Evolutionary conservation across 176 grass and related monocot genomes (phyloP), one percentile per base, ranked within the genome.

Genomic region (Cocos nucifera): DNA sequence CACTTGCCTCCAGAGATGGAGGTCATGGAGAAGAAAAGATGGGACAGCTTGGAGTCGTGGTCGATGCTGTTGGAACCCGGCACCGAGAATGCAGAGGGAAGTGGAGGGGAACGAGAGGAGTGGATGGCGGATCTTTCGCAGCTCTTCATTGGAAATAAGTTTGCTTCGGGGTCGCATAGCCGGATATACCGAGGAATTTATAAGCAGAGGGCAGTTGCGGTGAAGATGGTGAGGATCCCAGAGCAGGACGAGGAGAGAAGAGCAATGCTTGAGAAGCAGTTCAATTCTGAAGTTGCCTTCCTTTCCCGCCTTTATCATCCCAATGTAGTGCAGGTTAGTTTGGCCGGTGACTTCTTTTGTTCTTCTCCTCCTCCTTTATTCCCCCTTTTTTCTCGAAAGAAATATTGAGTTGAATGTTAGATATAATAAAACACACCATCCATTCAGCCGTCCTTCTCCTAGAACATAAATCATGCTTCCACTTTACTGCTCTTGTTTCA

Each of bases 31-130:
- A 98, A 89, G 84, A 98, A 78, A 66, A 73, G 94, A 35, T 98
- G 94, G 94, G 88, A 98, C 72, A 98, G 94, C 74, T 73, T 98
- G 74, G 93, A 98, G 23, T 98, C 94, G 59, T 98, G 93, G 93
- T 97, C 93, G 51, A 97, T 97, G 81, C 69, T 97, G 18, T 67
- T 97, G 54, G 93, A 97, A 15, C 63, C 73, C 20, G 88, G 58
- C 0, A 51, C 65, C 0, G 80, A 77, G 51, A 57, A 17, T 70
- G 22, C 59, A 63, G 82, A 80, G 9, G 73, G 1, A 3, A 24
- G 51, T 5, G 56, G 76, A 61, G 71, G 72, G 3, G 68, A 82
- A 22, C 69, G 81, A 0, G 85, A 98, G 85, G 94, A 98, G 53
- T 98, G 94, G 94, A 88, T 98, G 94, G 94, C 94, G 0, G 85